Evolutionary conservation across 257 asterid species (phyloP).

Genomic region (Vinca minor): DNA sequence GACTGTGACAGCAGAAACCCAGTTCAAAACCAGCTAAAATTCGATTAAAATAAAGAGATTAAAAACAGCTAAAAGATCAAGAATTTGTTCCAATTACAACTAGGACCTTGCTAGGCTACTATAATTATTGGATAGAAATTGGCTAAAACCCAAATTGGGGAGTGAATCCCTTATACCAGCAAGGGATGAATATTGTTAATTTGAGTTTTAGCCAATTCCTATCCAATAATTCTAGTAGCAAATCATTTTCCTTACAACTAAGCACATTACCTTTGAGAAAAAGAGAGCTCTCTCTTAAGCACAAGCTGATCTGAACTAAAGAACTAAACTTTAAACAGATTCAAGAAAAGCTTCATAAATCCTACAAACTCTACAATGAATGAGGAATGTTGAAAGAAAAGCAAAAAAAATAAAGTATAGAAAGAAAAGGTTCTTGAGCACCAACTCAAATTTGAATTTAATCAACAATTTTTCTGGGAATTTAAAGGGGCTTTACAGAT

Average conservation of each 20-base stretch:
- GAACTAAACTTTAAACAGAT: background rate
- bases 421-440: background rate
- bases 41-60: background rate
- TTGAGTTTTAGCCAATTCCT: too few species aligned
- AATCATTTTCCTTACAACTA: too few species aligned
- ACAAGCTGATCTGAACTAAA: conserved; percentile 5
- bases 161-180: too few species aligned
- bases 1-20: too few species aligned
- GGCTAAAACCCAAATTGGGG: too few species aligned
- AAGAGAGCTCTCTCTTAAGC: background rate
- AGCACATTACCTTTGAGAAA: conserved; percentile 1
- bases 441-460: too few species aligned
- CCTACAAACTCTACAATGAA: background rate
- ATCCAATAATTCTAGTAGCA: too few species aligned
- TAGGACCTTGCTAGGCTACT: too few species aligned
- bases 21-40: background rate
- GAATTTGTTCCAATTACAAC: background rate
- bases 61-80: background rate
- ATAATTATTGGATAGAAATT: too few species aligned
- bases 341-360: conserved; percentile 7
- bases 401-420: too few species aligned
- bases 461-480: too few species aligned
- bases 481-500: background rate
- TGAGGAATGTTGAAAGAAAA: conserved; percentile 4
- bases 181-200: too few species aligned